Evolutionary conservation across 371 early-diverging fungal species (phyloP), one percentile per base, ranked within the genome.

Genomic region (Gilbertella persicaria): DNA sequence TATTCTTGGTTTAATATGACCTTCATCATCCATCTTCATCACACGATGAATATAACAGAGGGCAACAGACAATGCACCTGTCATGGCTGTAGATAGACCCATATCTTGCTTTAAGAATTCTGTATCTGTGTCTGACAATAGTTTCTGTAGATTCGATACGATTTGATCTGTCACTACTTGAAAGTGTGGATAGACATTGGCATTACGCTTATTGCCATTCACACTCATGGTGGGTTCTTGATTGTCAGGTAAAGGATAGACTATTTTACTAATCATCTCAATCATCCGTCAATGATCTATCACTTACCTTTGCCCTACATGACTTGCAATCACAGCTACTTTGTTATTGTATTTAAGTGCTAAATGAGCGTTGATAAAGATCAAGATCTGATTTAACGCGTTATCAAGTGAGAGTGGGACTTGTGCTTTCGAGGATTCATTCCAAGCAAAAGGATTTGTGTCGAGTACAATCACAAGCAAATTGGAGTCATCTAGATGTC

Each of bases 341-440:
- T 79, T 75, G 67, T 93, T 94, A 52, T 92, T 89, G 40, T 90
- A 85, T 43, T 88, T 87, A 10, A 93, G 75, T 8, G 94, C 90
- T 44, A 95, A 73, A 66, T 93, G 92, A 2, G 95, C 93, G 64
- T 95, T 93, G 50, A 94, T 81, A 57, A 92, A 94, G 8, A 92
- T 75, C 7, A 93, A 60, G 14, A 90, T 68, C 51, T 94, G 94
- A 43, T 85, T 84, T 16, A 94, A 62, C 0, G 89, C 90, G 46
- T 80, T 67, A 62, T 77, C 81, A 7, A 93, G 71, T 0, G 84
- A 66, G 7, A 88, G 72, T 26, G 86, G 82, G 17, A 67, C 57
- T 1, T 67, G 53, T 7, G 79, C 66, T 42, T 79, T 79, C 13
- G 75, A 61, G 14, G 78, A 75, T 45, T 69, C 66, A 4, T 70